Percentiles rank a stretch among this genome's conserved stretches.
Conservation (phyloP, 208 protist genomes). For the Wallacemonas collosoma region DNA sequence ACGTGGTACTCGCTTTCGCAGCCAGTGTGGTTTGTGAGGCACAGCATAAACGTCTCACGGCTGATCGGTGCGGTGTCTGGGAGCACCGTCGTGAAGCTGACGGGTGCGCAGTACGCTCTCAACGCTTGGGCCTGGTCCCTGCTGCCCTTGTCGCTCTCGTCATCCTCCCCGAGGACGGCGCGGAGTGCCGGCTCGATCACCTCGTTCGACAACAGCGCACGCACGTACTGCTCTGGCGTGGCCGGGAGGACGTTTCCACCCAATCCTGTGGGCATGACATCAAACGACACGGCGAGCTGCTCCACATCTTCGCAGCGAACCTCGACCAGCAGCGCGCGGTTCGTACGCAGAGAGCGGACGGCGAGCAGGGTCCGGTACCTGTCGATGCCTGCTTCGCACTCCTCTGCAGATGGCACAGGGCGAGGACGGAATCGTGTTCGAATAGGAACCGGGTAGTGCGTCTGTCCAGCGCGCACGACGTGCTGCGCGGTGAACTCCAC, state of each 20-base stretch:
- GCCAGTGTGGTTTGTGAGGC: slow-evolving; percentile 62
- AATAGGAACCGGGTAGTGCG: slow-evolving; percentile 56
- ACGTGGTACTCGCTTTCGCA: slow-evolving; percentile 59
- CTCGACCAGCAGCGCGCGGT: slow-evolving; percentile 68
- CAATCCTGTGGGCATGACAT: slow-evolving; percentile 29
- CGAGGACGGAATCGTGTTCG: slow-evolving; percentile 46
- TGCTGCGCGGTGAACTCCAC: slow-evolving; percentile 43
- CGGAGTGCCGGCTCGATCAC: background rate
- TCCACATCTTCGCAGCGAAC: slow-evolving; percentile 68
- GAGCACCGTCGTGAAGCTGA: slow-evolving; percentile 42
- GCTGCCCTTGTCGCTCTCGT: background rate
- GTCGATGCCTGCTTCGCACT: slow-evolving; percentile 19
- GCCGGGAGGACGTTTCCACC: background rate
- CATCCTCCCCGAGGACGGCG: background rate
- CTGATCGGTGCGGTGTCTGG: slow-evolving; percentile 62
- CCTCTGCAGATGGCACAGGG: background rate
- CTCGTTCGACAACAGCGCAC: slow-evolving; percentile 39
- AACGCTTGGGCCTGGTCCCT: background rate
- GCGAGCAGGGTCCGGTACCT: slow-evolving; percentile 52
- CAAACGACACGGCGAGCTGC: slow-evolving; percentile 56
- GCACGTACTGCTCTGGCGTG: slow-evolving; percentile 32
- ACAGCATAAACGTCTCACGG: slow-evolving; percentile 35
- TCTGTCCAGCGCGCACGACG: slow-evolving; percentile 57
- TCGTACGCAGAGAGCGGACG: slow-evolving; percentile 54
- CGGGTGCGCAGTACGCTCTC: slow-evolving; percentile 48